Evolutionary conservation across 2,329 filamentous ascomycete species (phyloP).

Genomic region (Colletotrichum shisoi): DNA sequence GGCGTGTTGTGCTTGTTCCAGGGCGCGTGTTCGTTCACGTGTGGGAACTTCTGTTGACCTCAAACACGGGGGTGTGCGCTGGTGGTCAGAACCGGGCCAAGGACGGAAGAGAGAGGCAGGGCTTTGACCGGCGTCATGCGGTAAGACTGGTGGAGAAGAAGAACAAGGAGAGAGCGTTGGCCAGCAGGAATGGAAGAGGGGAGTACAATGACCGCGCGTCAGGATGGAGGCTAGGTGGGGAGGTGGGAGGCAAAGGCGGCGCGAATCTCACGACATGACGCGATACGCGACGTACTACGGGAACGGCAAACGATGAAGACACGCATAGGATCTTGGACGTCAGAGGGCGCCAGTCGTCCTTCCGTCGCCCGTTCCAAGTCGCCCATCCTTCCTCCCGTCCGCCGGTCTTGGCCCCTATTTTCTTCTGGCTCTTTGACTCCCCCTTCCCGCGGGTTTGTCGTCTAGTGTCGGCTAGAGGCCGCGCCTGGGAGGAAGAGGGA

Average conservation of each 20-base stretch:
- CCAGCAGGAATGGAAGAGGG: neutral
- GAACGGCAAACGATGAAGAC: neutral
- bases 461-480: constrained; percentile 2
- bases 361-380: constrained; percentile 8
- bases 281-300: neutral
- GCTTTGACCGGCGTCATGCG: constrained; percentile 29
- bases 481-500: neutral
- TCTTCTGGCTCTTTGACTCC: neutral
- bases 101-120: neutral
- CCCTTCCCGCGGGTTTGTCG: neutral
- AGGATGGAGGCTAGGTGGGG: neutral
- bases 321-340: neutral
- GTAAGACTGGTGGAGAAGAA: constrained; percentile 30
- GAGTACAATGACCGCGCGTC: neutral
- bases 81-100: neutral
- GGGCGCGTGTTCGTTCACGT: neutral
- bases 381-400: neutral
- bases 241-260: neutral
- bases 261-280: neutral
- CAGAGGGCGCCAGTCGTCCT: neutral
- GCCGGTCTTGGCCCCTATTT: constrained; percentile 5
- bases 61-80: neutral
- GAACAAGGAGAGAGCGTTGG: neutral
- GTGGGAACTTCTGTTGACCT: neutral
- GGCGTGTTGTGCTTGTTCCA: too few species aligned